phyloP scores from a whole-genome alignment of 176 grass and related monocot genomes.

The Oryza meyeriana region DNA sequence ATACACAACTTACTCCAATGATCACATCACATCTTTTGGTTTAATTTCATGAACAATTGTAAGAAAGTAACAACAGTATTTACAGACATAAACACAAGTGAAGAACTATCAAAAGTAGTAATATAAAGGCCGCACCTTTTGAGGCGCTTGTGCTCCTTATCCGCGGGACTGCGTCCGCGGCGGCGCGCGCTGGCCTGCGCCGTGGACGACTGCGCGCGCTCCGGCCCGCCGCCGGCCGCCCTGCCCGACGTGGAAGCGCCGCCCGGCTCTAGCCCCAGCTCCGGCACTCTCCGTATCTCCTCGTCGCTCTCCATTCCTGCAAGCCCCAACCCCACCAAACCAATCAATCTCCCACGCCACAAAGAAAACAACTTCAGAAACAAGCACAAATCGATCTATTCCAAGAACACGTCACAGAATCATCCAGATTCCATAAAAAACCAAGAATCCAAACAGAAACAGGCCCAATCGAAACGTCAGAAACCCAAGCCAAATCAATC shows the following conservation, averaged over 20 bases:
- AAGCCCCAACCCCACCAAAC: not conserved
- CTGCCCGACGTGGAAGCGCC: constrained; percentile 56
- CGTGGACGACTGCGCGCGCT: constrained; percentile 50
- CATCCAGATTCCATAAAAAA: not conserved
- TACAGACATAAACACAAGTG: not conserved
- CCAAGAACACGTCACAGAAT: not conserved
- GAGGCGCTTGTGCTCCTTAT: constrained; percentile 95
- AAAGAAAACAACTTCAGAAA: not conserved
- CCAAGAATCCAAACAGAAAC: not conserved
- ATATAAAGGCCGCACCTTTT: constrained; percentile 48
- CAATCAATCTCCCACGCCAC: not conserved
- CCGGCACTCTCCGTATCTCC: constrained; percentile 68
- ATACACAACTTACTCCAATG: not conserved
- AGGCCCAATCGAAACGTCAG: not conserved
- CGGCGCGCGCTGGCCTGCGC: constrained; percentile 42
- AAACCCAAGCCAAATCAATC: too few relatives aligned
- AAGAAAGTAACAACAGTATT: not conserved
- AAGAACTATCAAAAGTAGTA: not conserved
- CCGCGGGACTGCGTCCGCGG: constrained; percentile 57
- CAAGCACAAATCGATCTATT: not conserved
- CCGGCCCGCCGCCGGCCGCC: constrained; percentile 29
- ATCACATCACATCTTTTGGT: not conserved
- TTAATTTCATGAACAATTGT: not conserved
- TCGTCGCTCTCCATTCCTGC: constrained; percentile 87
- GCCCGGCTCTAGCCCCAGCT: constrained; percentile 51